Evolutionary conservation across 495 filamentous ascomycete species (phyloP), one percentile per base, ranked within the genome.

Genomic region (Massariosphaeria phaeospora): DNA sequence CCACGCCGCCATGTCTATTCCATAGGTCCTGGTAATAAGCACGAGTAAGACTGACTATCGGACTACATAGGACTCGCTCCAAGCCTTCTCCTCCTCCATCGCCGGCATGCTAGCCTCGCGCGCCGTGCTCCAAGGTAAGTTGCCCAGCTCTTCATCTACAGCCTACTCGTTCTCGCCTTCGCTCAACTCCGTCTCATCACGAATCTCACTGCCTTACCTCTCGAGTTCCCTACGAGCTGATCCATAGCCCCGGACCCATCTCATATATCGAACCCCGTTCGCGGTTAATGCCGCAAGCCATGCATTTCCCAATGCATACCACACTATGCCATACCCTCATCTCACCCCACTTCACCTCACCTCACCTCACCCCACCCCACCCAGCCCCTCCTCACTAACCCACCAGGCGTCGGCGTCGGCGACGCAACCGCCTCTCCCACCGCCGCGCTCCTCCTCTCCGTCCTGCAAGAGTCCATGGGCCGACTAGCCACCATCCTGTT

Each of bases 31-130:
- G 20, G 7, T 12, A 39, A 39, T 31, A 27, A 26, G 43, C n/a
- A 20, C 15, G 34, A 17, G 20, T 47, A n/a, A 9, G 9, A 47
- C 20, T 44, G 41, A 44, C 13, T 3, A 48, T 26, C 38, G 42
- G 67, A 39, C 33, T n/a, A 25, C 57, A 6, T 18, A 90, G 85
- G 93, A 98, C 75, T 96, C 91, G 0, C 76, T 98, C 5, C 93
- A 96, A 72, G 93, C 93, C 27, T 98, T 98, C 71, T 87, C 88
- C 48, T 93, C 87, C 65, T 93, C 89, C 42, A 95, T 98, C 57
- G 89, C 90, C 3, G 86, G 89, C 2, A 75, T 98, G 8, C 73
- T 98, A 29, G 85, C 89, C 35, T 93, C 86, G 41, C 78, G 93
- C 59, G 93, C 93, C 1, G 89, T 96, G 2, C 78, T 98, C 34